These are phyloP conservation scores for Verticillium zaregamsianum DNA, from an alignment of 2,329 filamentous ascomycete genomes.

Conservation along the genomic window DNA sequence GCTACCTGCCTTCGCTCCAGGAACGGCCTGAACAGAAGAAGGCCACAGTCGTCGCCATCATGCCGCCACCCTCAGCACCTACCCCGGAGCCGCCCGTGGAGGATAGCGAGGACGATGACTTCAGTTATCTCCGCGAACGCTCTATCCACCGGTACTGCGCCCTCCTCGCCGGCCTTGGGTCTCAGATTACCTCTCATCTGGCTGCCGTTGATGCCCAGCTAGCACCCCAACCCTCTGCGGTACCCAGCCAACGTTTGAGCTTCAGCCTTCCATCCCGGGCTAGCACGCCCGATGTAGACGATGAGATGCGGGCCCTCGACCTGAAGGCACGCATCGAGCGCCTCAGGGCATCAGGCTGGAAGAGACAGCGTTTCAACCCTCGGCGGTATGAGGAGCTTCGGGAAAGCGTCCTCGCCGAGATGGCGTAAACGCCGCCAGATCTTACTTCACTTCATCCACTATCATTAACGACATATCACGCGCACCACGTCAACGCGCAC, in stretches of 20 bases:
- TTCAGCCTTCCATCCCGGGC: slow-evolving; percentile 9
- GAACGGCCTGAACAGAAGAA: slow-evolving; percentile 8
- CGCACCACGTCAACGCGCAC: no score
- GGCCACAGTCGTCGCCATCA: slow-evolving; percentile 14
- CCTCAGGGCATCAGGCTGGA: slow-evolving; percentile 51
- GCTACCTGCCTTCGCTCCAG: slow-evolving; percentile 8
- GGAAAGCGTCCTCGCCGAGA: slow-evolving; percentile 47
- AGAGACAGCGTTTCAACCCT: slow-evolving; percentile 50
- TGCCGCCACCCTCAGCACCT: slow-evolving; percentile 9
- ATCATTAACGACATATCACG: neutral
- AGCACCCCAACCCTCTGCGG: slow-evolving; percentile 13
- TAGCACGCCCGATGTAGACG: slow-evolving; percentile 16
- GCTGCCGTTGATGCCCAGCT: slow-evolving; percentile 39
- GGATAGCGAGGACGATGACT: slow-evolving; percentile 8
- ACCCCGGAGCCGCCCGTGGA: slow-evolving; percentile 10
- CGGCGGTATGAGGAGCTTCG: slow-evolving; percentile 48
- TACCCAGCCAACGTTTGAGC: slow-evolving; percentile 9
- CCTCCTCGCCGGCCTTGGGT: slow-evolving; percentile 41
- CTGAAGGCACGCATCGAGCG: slow-evolving; percentile 49
- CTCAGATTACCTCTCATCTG: slow-evolving; percentile 45
- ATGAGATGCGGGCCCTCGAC: slow-evolving; percentile 34
- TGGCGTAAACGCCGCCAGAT: slow-evolving; percentile 17
- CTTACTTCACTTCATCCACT: neutral
- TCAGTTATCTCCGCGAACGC: slow-evolving; percentile 35
- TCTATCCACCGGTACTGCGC: slow-evolving; percentile 46